Evolutionary conservation across 106 monocot genomes (phyloP).

Genomic region (Posidonia australis): DNA sequence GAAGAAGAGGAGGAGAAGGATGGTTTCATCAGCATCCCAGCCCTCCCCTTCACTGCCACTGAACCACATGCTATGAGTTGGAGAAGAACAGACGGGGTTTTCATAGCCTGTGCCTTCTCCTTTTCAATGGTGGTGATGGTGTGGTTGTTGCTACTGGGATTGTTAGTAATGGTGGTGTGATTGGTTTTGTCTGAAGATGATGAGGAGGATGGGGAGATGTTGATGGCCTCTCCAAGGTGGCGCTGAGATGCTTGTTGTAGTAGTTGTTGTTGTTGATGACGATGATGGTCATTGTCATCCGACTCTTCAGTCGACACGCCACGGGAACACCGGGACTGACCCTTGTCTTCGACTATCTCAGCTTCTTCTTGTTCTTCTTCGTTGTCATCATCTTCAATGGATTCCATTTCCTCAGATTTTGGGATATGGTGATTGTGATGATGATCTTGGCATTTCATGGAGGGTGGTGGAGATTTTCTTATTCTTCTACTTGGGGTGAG

Average conservation of each 20-base stretch:
- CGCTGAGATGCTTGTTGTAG: slow-evolving; percentile 30
- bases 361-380: slow-evolving; percentile 7
- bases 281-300: neutral
- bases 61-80: slow-evolving; percentile 79
- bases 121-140: neutral
- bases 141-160: neutral
- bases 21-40: neutral
- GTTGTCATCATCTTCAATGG: slow-evolving; percentile 13
- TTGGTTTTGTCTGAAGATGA: slow-evolving; percentile 49
- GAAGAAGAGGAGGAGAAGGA: slow-evolving; percentile 1
- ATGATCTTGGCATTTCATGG: slow-evolving; percentile 2
- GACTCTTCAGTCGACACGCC: slow-evolving; percentile 36
- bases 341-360: slow-evolving; percentile 2
- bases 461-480: slow-evolving; percentile 10
- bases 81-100: slow-evolving; percentile 42
- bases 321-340: slow-evolving; percentile 11
- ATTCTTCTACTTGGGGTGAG: neutral
- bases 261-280: slow-evolving; percentile 8
- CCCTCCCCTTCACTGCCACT: slow-evolving; percentile 9
- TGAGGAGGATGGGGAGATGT: slow-evolving; percentile 31
- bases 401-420: slow-evolving; percentile 19
- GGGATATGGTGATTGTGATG: slow-evolving; percentile 6
- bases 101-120: neutral
- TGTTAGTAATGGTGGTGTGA: neutral
- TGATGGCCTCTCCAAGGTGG: slow-evolving; percentile 21